Percentiles rank a stretch among this genome's conserved stretches.
Conservation (phyloP, 176 grass and related monocot species). For the Zizania latifolia region DNA sequence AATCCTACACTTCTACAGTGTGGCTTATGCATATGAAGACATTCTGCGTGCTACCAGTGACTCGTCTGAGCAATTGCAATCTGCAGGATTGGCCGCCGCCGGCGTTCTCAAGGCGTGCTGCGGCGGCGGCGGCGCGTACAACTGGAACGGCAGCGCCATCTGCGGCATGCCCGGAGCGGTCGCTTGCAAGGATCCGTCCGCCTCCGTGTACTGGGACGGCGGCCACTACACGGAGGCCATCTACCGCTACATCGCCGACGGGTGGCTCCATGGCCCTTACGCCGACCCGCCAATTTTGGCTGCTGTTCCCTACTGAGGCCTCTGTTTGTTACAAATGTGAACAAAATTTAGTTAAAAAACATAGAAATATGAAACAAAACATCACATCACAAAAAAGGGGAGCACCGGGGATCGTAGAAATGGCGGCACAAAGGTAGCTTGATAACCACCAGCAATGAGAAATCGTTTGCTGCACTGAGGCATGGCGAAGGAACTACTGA, state of each 20-base stretch:
- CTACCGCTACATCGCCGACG: background rate
- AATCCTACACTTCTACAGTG: too few relatives aligned
- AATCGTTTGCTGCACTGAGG: background rate
- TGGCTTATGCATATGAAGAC: too few relatives aligned
- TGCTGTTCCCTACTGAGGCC: background rate
- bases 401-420: background rate
- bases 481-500: background rate
- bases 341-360: too few relatives aligned
- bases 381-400: too few relatives aligned
- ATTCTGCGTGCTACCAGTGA: too few relatives aligned
- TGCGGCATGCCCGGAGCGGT: conserved; percentile 8
- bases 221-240: conserved; percentile 30
- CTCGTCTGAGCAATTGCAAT: too few relatives aligned
- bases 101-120: background rate
- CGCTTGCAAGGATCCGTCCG: background rate
- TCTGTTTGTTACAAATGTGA: too few relatives aligned
- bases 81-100: background rate
- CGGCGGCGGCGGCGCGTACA: conserved; percentile 8
- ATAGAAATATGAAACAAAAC: too few relatives aligned
- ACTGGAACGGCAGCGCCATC: background rate
- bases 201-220: conserved; percentile 17
- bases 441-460: background rate
- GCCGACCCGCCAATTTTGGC: background rate
- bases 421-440: background rate
- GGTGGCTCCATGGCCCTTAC: conserved; percentile 20